Conservation (phyloP, 2,329 filamentous ascomycete species). For the Fusarium poae region DNA sequence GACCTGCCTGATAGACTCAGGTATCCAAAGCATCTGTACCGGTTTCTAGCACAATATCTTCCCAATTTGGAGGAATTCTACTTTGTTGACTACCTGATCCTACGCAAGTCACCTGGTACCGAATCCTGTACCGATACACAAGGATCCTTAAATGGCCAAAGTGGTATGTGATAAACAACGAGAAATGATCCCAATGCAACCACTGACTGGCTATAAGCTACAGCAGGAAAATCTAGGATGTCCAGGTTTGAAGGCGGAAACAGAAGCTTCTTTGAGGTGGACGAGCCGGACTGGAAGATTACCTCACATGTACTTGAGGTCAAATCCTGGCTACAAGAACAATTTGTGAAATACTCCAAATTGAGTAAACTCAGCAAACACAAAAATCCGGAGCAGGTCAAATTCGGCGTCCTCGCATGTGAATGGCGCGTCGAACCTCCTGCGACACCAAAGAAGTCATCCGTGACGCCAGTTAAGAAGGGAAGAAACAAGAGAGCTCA, state of each 20-base stretch:
- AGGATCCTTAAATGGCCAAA: background rate
- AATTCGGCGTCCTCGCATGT: slow-evolving; percentile 59
- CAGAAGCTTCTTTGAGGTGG: slow-evolving; percentile 53
- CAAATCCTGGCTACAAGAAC: slow-evolving; percentile 55
- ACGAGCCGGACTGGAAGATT: slow-evolving; percentile 53
- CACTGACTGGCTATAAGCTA: slow-evolving; percentile 33
- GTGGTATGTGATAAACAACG: slow-evolving; percentile 18
- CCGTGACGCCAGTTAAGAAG: slow-evolving; percentile 40
- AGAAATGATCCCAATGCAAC: background rate
- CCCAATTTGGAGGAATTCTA: slow-evolving; percentile 60
- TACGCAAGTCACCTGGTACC: slow-evolving; percentile 47
- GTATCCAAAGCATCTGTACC: slow-evolving; percentile 59
- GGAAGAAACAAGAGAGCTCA: slow-evolving; percentile 48
- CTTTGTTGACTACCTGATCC: slow-evolving; percentile 60
- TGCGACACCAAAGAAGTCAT: slow-evolving; percentile 22
- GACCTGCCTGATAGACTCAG: slow-evolving; percentile 44
- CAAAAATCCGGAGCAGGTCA: slow-evolving; percentile 53
- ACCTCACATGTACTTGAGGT: slow-evolving; percentile 54
- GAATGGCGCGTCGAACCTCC: slow-evolving; percentile 54
- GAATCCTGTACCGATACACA: background rate
- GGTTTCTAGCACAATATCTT: slow-evolving; percentile 58
- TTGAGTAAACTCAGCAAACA: slow-evolving; percentile 52
- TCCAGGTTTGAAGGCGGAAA: slow-evolving; percentile 43
- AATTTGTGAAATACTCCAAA: slow-evolving; percentile 56
- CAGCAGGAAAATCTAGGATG: slow-evolving; percentile 7